Percentiles rank a stretch among this genome's conserved stretches.
These are phyloP conservation scores for Phytophthora litchii DNA, from an alignment of 352 stramenopile genomes.

Conservation along the genomic window DNA sequence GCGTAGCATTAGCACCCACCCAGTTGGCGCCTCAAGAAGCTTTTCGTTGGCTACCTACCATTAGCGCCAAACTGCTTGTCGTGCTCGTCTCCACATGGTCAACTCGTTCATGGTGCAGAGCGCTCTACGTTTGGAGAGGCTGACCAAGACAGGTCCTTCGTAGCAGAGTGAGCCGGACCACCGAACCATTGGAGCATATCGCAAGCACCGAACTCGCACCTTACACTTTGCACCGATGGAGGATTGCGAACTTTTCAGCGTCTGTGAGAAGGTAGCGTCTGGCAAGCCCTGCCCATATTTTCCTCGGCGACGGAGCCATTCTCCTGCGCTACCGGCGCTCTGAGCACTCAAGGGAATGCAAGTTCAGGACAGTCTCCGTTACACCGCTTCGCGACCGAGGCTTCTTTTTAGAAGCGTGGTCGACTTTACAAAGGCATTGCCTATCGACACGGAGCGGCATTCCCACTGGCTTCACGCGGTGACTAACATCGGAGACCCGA, in stretches of 20 bases:
- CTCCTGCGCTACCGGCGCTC: neutral
- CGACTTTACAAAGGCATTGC: slow-evolving; percentile 11
- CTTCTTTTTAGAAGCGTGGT: slow-evolving; percentile 28
- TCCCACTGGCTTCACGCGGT: slow-evolving; percentile 13
- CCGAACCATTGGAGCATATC: neutral
- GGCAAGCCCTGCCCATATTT: slow-evolving; percentile 7
- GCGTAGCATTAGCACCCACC: slow-evolving; percentile 21
- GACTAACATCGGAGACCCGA: slow-evolving; percentile 19
- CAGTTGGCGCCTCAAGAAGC: slow-evolving; percentile 21
- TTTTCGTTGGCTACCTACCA: slow-evolving; percentile 3
- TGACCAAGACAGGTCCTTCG: slow-evolving; percentile 4
- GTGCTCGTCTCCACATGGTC: slow-evolving; percentile 22
- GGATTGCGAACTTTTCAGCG: slow-evolving; percentile 3
- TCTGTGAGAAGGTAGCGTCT: slow-evolving; percentile 13
- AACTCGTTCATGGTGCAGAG: slow-evolving; percentile 18
- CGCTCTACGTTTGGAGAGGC: slow-evolving; percentile 2
- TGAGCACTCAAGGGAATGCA: too few species aligned
- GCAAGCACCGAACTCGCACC: neutral
- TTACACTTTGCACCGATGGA: neutral
- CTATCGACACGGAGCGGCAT: slow-evolving; percentile 11
- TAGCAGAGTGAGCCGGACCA: slow-evolving; percentile 18
- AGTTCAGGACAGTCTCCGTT: slow-evolving; percentile 34
- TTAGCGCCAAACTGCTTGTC: neutral
- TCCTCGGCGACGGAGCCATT: neutral
- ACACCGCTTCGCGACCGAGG: slow-evolving; percentile 19